These are phyloP conservation scores for Skeletonema tropicum DNA, from an alignment of 108 stramenopile species.

Conservation along the genomic window DNA sequence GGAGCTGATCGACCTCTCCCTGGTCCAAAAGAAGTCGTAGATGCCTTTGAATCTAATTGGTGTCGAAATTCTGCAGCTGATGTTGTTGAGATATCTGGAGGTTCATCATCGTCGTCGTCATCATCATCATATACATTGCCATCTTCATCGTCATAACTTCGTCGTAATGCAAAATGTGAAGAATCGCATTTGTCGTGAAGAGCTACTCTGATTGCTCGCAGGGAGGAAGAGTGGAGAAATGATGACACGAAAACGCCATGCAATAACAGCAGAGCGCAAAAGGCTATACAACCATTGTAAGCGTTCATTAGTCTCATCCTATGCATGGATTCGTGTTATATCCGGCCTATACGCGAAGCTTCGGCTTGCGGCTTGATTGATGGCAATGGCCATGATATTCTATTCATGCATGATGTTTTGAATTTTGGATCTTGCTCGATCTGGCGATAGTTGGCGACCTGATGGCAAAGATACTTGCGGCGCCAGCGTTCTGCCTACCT, in stretches of 20 bases:
- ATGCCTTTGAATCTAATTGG: conserved; percentile 16
- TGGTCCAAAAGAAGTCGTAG: conserved; percentile 26
- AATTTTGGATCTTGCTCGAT: too few relatives aligned
- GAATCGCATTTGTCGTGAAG: neutral
- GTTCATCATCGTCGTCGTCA: conserved; percentile 65
- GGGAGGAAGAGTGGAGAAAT: neutral
- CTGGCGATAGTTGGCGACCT: neutral
- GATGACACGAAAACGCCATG: neutral
- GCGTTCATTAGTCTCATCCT: neutral
- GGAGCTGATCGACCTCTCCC: conserved; percentile 53
- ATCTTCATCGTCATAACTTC: conserved; percentile 49
- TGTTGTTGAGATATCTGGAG: conserved; percentile 49
- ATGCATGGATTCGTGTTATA: too few relatives aligned
- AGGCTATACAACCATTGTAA: neutral
- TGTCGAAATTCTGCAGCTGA: conserved; percentile 33
- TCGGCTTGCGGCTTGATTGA: too few relatives aligned
- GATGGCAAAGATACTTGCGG: too few relatives aligned
- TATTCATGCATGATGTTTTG: too few relatives aligned
- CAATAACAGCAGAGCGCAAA: neutral
- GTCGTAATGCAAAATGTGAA: neutral
- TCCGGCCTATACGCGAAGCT: too few relatives aligned
- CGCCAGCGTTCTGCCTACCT: too few relatives aligned
- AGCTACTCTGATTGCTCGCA: neutral
- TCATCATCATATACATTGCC: conserved; percentile 58
- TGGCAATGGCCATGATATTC: too few relatives aligned